Base-by-base conservation (phyloP, 257 asterid genomes). In the Striga asiatica region DNA sequence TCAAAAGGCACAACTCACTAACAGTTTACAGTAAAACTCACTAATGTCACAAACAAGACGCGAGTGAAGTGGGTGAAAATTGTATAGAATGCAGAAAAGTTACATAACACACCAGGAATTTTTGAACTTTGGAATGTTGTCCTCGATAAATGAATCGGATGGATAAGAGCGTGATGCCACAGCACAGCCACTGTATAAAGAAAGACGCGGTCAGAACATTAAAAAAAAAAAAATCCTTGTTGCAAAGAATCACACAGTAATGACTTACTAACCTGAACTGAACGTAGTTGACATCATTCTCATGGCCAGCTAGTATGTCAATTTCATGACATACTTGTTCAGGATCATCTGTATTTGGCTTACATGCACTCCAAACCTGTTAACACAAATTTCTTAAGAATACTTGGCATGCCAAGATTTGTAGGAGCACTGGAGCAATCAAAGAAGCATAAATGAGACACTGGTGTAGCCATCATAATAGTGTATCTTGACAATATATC, bases 331-430 rank as follows among this genome's bases (percentile, higher is more conserved):
- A 74, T 41, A 86, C 95, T 74, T 81, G 85, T 46, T 78, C 95
- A 14, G 83, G 84, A 63, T 76, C 84, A 65, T 79, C 92, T 51
- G 76, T 59, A 64, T 61, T 79, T 66, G 89, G 71, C 73, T 84
- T 89, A 64, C 69, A 61, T 67, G 95, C 93, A 78, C 67, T 83
- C 98, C 98, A 89, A 8, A 89, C 98, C 98, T 89, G 83, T 56
- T 65, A 13, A 58, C 6, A 41, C 43, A 47, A 60, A 61, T 31
- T 35, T 31, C 49, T 53, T 21, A n/a, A 25, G 49, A 39, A 48
- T 54, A 37, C 18, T 58, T 4, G n/a, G 6, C 31, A 55, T 31
- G 60, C 73, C 39, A 65, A 55, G 41, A 52, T 18, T 47, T 53
- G 16, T 13, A 28, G 64, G 55, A 12, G 31, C 54, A 43, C 25